Base-by-base conservation (phyloP, 192 early-diverging fungal species). In the Backusella psychrophila region DNA sequence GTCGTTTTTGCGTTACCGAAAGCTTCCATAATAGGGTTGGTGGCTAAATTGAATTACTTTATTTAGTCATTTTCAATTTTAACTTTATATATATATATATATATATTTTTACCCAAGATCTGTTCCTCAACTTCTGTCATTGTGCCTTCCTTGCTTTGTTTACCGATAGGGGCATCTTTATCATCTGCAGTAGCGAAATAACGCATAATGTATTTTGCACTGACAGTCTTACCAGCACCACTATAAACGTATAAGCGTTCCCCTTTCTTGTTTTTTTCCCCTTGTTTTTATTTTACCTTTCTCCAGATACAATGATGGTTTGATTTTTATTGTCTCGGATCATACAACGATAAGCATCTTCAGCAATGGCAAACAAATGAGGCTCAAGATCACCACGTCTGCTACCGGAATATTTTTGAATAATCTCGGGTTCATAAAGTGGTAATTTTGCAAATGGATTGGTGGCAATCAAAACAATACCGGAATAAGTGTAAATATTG, bases 1-100 rank as follows among this genome's bases (percentile, higher is more conserved):
- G 98, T 99, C 15, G 98, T 99, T 83, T 99, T 99, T 65, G 98
- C 96, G 85, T 99, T 99, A 76, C 98, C 98, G 80, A 99, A 99
- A 70, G 98, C 93, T 90, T 99, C 98, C 89, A 98, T 96, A 81
- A 99, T 97, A 15, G 98, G 98, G 83, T 99, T 99, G 21, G 97
- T 99, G 8, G 98, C 93, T 84, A 84, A 35, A 68, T 41, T 38
- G 68, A 38, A 26, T 71, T 59, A 29, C 56, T 15, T 14, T n/a
- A 69, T 41, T 70, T 42, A 70, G 35, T 42, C 19, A 21, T 39
- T 46, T 65, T 75, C 21, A 14, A 21, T 34, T 38, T 56, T 53
- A 21, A 26, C 1, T 31, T 71, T 23, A 1, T 29, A 1, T 29
- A 29, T 29, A n/a, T n/a, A n/a, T n/a, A n/a, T 29, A 1, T 29